Conservation (phyloP, 2,329 filamentous ascomycete genomes). For the Fusarium sp. region DNA sequence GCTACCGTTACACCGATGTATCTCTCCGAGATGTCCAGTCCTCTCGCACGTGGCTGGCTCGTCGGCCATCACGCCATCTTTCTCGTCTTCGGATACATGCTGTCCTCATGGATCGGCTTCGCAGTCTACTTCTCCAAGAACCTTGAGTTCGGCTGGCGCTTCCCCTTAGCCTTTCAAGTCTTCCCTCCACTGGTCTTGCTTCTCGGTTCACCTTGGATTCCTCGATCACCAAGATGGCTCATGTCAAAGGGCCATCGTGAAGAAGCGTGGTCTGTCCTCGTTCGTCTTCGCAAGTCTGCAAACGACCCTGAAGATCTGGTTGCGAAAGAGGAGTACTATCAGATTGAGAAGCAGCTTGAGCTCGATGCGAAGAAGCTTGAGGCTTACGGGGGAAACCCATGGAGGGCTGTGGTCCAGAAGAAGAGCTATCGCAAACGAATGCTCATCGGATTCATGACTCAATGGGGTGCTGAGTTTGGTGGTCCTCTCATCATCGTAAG, state of each 20-base stretch:
- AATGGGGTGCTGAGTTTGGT: conserved; percentile 63
- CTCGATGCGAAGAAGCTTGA: conserved; percentile 54
- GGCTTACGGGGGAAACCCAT: conserved; percentile 50
- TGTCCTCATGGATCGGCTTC: conserved; percentile 53
- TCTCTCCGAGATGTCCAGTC: conserved; percentile 46
- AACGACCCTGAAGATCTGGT: conserved; percentile 50
- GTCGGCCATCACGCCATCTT: conserved; percentile 60
- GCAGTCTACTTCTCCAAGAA: conserved; percentile 47
- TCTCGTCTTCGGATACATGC: conserved; percentile 56
- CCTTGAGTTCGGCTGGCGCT: conserved; percentile 52
- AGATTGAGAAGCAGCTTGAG: conserved; percentile 56
- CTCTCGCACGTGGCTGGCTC: conserved; percentile 57
- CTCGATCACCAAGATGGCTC: conserved; percentile 59
- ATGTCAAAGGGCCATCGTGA: conserved; percentile 55
- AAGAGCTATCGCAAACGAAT: conserved; percentile 60
- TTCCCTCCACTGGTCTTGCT: conserved; percentile 51
- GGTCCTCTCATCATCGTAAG: conserved; percentile 61
- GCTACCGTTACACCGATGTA: conserved; percentile 49
- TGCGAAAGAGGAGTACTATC: conserved; percentile 57
- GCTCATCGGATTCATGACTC: conserved; percentile 61
- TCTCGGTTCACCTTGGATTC: conserved; percentile 49
- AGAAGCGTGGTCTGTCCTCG: conserved; percentile 56
- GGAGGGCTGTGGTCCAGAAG: conserved; percentile 57
- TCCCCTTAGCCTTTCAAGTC: conserved; percentile 54
- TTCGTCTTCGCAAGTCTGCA: conserved; percentile 43